Evolutionary conservation across 2,329 filamentous ascomycete genomes (phyloP), one percentile per base, ranked within the genome.

Genomic region (Colletotrichum lentis): DNA sequence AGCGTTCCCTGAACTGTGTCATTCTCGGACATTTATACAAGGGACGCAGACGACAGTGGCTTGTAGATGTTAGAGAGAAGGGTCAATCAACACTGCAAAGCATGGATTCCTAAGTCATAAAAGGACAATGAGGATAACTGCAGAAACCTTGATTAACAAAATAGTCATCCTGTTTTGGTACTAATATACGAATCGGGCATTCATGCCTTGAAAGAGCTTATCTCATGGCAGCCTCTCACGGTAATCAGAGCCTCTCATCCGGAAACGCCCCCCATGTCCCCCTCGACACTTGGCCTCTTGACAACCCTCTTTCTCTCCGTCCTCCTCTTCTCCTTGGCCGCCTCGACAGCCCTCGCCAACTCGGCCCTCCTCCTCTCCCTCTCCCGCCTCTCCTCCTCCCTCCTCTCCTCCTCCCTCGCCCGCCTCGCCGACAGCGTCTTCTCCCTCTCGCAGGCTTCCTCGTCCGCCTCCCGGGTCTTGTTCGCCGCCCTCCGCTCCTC

Each of bases 271-370:
- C 14, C 37, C 39, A 35, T 7, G 1, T 10, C 2, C 22, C 37
- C 24, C 24, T 44, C 44, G n/a, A 24, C 54, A 10, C 43, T 27
- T n/a, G 44, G 43, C 54, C 54, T 27, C 24, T n/a, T 52, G 39
- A 20, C 24, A 6, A 47, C n/a, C 24, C 41, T 37, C 27, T 47
- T 58, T 7, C 58, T 52, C 31, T 5, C 47, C 2, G 22, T 43
- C 24, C 55, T 65, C 49, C 58, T 64, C 27, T 54, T 37, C 31
- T 35, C 62, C 18, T 12, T 14, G 41, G n/a, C 54, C 44, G 49
- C 49, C 22, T 50, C 50, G 43, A 49, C 35, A 58, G 18, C 41
- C 39, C 47, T 50, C n/a, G 22, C 22, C 18, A 62, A 35, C 27
- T 27, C 37, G 1, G 52, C 52, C 46, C 24, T 64, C 35, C 6